A percentile compares a stretch with the other conserved stretches of the same genome.
phyloP scores from a whole-genome alignment of 2,329 filamentous ascomycete genomes.

The Ilyonectria sp. region DNA sequence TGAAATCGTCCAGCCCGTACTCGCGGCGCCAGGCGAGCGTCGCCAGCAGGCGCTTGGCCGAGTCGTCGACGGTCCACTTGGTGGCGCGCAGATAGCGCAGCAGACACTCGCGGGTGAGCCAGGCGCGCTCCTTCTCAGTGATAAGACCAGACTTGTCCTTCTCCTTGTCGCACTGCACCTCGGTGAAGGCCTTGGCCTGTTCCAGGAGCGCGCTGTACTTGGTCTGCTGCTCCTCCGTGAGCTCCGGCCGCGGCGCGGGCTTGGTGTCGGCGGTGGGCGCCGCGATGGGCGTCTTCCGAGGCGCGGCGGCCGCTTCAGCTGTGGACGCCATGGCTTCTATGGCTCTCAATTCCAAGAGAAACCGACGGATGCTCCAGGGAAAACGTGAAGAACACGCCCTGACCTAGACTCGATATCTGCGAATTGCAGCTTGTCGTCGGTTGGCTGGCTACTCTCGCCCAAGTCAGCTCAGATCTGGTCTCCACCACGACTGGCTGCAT shows the following conservation, averaged over 20 bases:
- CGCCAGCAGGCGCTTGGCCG: conserved; percentile 83
- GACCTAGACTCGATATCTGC: background rate
- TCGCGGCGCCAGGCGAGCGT: conserved; percentile 92
- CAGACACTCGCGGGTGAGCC: conserved; percentile 92
- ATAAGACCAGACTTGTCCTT: conserved; percentile 76
- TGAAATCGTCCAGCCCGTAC: conserved; percentile 86
- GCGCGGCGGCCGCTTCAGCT: conserved; percentile 37
- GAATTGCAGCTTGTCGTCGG: conserved; percentile 1
- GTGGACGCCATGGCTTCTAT: conserved; percentile 40
- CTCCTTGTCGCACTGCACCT: conserved; percentile 69
- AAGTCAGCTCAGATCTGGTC: conserved; percentile 2
- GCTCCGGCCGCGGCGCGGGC: conserved; percentile 68
- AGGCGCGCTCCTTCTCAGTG: conserved; percentile 86
- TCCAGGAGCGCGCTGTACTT: conserved; percentile 87
- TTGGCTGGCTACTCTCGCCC: background rate
- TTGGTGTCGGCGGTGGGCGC: conserved; percentile 70
- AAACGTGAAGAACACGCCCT: no score
- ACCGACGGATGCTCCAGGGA: no score
- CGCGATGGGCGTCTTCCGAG: conserved; percentile 70
- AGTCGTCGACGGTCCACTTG: conserved; percentile 86
- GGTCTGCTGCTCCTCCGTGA: conserved; percentile 82
- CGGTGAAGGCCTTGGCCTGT: conserved; percentile 79
- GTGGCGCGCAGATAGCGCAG: conserved; percentile 93
- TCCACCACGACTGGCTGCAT: background rate
- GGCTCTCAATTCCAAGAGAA: background rate